These are phyloP conservation scores for Sisymbrium irio DNA, from an alignment of 345 rosid genomes.

Conservation along the genomic window DNA sequence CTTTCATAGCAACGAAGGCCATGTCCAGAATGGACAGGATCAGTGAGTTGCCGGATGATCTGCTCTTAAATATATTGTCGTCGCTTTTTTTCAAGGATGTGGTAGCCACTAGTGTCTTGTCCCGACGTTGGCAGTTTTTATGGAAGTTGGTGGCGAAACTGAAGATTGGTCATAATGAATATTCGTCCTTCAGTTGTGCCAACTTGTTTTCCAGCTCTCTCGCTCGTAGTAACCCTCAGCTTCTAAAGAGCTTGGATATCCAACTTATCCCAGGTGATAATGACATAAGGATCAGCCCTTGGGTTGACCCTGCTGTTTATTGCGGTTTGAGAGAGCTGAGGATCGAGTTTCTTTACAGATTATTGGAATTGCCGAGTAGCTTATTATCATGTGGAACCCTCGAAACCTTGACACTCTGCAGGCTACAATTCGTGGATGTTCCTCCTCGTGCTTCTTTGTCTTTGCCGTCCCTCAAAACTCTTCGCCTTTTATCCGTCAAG, in stretches of 20 bases:
- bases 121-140: background rate
- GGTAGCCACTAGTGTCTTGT: background rate
- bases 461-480: no score
- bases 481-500: background rate
- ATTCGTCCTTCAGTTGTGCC: no score
- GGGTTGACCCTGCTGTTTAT: background rate
- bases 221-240: background rate
- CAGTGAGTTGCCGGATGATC: background rate
- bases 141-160: background rate
- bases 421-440: no score
- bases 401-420: no score
- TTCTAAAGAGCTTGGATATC: background rate
- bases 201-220: background rate
- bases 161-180: background rate
- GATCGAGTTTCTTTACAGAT: background rate
- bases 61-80: background rate
- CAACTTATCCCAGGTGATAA: background rate
- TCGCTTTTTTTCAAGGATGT: background rate
- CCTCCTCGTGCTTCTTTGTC: no score
- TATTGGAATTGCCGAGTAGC: background rate
- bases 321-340: slow-evolving; percentile 8
- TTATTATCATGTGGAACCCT: no score
- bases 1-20: background rate
- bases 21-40: background rate
- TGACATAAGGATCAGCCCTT: background rate